Conservation (phyloP, 805 yeast genomes). For the Kodamaea nitidulidarum region DNA sequence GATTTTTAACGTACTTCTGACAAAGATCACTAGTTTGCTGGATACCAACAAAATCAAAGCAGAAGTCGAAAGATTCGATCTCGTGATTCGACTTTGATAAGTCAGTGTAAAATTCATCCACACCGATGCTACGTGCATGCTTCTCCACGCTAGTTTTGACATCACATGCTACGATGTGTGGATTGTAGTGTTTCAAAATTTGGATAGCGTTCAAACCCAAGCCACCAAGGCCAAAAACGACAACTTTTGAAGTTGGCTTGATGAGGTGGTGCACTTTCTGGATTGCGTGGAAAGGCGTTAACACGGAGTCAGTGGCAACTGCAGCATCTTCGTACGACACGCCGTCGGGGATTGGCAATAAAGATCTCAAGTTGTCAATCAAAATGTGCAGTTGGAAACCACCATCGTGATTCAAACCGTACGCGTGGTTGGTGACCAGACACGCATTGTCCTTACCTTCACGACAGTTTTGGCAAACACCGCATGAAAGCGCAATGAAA, state of each 20-base stretch:
- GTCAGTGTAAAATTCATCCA: constrained; percentile 38
- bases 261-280: constrained; percentile 27
- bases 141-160: constrained; percentile 22
- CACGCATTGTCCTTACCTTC: constrained; percentile 33
- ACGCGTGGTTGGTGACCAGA: constrained; percentile 18
- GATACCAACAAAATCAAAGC: constrained; percentile 38
- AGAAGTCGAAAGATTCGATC: constrained; percentile 34
- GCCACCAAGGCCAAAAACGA: constrained; percentile 41
- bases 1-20: constrained; percentile 27
- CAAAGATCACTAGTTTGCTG: constrained; percentile 28
- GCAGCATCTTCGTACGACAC: constrained; percentile 39
- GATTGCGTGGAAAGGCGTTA: constrained; percentile 42
- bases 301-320: constrained; percentile 38
- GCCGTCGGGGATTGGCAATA: constrained; percentile 38
- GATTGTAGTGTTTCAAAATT: constrained; percentile 29
- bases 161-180: constrained; percentile 33
- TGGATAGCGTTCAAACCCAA: constrained; percentile 43
- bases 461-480: constrained; percentile 32
- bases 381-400: constrained; percentile 40
- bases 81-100: constrained; percentile 21
- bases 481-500: constrained; percentile 30
- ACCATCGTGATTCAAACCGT: constrained; percentile 37
- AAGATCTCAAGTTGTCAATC: constrained; percentile 29
- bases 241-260: constrained; percentile 33
- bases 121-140: constrained; percentile 35